phyloP scores from a whole-genome alignment of 2,329 filamentous ascomycete species.

The Orbilia blumenaviensis region DNA sequence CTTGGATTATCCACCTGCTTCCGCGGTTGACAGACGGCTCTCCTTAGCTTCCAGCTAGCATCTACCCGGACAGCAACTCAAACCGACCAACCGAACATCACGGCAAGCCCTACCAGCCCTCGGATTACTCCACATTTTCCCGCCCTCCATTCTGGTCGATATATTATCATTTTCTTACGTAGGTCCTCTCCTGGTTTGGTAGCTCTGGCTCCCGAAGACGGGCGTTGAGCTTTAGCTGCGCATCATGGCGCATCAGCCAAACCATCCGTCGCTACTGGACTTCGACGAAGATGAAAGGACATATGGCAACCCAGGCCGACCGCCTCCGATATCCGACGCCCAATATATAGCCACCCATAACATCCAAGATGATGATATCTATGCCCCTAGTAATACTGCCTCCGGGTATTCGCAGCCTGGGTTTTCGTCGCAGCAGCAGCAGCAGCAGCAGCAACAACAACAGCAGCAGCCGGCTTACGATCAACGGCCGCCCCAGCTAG shows the following conservation, averaged over 20 bases:
- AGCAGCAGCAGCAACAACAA: conserved; percentile 56
- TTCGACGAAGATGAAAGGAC: conserved; percentile 58
- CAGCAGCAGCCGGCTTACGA: conserved; percentile 61
- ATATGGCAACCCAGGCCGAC: conserved; percentile 58
- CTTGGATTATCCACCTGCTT: conserved; percentile 11
- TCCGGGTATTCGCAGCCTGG: conserved; percentile 38
- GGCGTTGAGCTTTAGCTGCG: conserved; percentile 39
- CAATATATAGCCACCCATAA: conserved; percentile 55
- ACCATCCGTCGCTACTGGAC: conserved; percentile 56
- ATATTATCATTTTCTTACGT: not conserved
- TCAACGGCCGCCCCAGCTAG: conserved; percentile 56
- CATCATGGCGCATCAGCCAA: conserved; percentile 54
- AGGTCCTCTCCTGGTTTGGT: conserved; percentile 8
- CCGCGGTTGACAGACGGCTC: not conserved
- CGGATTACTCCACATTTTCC: conserved; percentile 24
- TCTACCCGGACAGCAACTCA: conserved; percentile 40
- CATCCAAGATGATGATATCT: conserved; percentile 51
- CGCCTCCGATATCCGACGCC: conserved; percentile 56
- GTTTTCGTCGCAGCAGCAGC: conserved; percentile 46
- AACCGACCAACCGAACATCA: conserved; percentile 37
- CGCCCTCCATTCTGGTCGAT: not conserved
- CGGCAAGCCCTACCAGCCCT: conserved; percentile 34
- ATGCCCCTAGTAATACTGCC: conserved; percentile 40
- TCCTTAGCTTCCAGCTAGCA: conserved; percentile 5
- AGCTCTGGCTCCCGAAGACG: conserved; percentile 37